Conservation (phyloP, 2,329 filamentous ascomycete species). For the Neocatenulostroma microsporum region DNA sequence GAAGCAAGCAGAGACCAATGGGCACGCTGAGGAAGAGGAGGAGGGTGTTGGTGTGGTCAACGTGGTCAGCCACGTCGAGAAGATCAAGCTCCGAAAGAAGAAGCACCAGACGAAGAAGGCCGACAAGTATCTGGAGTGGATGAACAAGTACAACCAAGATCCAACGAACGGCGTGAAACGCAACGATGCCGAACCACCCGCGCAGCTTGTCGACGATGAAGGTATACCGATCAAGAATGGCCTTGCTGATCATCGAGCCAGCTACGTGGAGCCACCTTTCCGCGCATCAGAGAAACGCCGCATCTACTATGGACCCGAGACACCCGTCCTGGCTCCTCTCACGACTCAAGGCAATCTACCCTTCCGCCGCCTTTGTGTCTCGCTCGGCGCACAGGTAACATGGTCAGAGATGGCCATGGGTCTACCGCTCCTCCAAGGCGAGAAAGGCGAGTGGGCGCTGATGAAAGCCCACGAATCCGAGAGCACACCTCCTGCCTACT, state of each 20-base stretch:
- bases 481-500: conserved; percentile 61
- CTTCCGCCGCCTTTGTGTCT: conserved; percentile 81
- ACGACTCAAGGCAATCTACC: conserved; percentile 96
- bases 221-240: conserved; percentile 23
- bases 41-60: conserved; percentile 64
- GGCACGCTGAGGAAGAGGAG: conserved; percentile 22
- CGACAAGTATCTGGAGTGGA: conserved; percentile 69
- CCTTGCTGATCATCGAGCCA: conserved; percentile 66
- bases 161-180: conserved; percentile 18
- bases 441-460: conserved; percentile 88
- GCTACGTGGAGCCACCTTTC: conserved; percentile 78
- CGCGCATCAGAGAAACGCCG: conserved; percentile 87
- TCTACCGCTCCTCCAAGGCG: conserved; percentile 78
- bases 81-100: conserved; percentile 67
- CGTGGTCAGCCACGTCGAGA: conserved; percentile 59
- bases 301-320: conserved; percentile 90
- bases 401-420: conserved; percentile 99
- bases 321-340: conserved; percentile 83
- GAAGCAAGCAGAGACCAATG: conserved; percentile 5
- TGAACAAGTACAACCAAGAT: conserved; percentile 54
- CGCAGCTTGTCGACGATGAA: conserved; percentile 24
- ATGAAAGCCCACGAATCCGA: conserved; percentile 89
- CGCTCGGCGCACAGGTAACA: conserved; percentile 82
- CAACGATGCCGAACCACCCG: conserved; percentile 12
- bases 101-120: conserved; percentile 63